Evolutionary conservation across 805 yeast species (phyloP).

Genomic region (Cyberlindnera japonica): DNA sequence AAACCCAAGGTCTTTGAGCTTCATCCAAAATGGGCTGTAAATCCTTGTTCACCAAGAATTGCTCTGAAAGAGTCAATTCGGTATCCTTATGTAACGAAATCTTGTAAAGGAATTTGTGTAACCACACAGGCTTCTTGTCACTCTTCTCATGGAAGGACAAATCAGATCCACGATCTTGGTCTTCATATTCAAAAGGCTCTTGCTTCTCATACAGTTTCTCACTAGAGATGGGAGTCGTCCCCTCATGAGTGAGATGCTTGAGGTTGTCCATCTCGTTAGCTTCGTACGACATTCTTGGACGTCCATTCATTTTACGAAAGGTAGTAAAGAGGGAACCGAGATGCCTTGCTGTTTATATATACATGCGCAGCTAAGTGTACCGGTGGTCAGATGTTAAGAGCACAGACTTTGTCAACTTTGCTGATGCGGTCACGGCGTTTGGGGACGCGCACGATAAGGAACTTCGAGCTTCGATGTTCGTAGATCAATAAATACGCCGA

Average conservation of each 20-base stretch:
- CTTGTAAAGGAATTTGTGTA: slow-evolving; percentile 11
- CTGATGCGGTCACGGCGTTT: not conserved
- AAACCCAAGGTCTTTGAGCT: slow-evolving; percentile 72
- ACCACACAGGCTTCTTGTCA: slow-evolving; percentile 8
- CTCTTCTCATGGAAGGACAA: slow-evolving; percentile 8
- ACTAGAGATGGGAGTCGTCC: no score
- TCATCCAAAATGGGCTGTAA: slow-evolving; percentile 68
- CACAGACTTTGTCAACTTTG: slow-evolving; percentile 1
- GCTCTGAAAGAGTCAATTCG: slow-evolving; percentile 50
- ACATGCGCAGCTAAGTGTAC: not conserved
- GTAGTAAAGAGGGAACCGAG: no score
- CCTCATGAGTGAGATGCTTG: not conserved
- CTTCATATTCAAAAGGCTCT: slow-evolving; percentile 5
- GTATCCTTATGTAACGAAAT: slow-evolving; percentile 23
- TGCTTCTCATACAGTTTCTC: no score
- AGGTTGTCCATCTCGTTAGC: no score
- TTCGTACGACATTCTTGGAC: no score
- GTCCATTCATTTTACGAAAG: no score
- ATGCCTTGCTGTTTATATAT: no score
- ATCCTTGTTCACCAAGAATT: slow-evolving; percentile 72
- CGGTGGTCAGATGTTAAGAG: slow-evolving; percentile 1
- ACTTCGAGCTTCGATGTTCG: not conserved
- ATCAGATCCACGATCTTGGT: slow-evolving; percentile 13
- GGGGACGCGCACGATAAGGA: not conserved
- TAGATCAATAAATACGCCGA: no score